Evolutionary conservation across 2,329 filamentous ascomycete species (phyloP).

Genomic region (Epichloe sp.): DNA sequence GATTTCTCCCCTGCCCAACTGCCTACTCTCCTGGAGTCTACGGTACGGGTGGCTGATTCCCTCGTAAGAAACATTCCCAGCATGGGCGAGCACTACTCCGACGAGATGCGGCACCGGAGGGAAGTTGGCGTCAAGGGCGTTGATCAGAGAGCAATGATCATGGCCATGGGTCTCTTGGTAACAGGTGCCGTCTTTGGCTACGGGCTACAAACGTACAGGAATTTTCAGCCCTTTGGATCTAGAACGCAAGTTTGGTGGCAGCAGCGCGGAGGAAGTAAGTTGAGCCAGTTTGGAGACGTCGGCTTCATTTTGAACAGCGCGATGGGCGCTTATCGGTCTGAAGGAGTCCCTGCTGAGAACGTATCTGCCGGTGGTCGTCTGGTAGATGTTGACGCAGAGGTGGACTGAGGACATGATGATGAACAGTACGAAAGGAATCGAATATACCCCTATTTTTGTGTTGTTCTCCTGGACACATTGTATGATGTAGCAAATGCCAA

Average conservation of each 20-base stretch:
- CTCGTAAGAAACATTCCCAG: slow-evolving; percentile 22
- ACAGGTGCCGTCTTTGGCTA: slow-evolving; percentile 27
- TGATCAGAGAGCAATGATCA: slow-evolving; percentile 19
- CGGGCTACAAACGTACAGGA: slow-evolving; percentile 25
- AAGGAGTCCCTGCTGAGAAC: slow-evolving; percentile 7
- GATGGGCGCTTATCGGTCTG: slow-evolving; percentile 15
- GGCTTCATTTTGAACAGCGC: slow-evolving; percentile 30
- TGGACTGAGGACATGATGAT: slow-evolving; percentile 16
- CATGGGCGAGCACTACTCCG: slow-evolving; percentile 22
- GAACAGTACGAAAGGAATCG: background rate
- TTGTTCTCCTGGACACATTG: background rate
- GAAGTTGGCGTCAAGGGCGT: slow-evolving; percentile 20
- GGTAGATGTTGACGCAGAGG: slow-evolving; percentile 22
- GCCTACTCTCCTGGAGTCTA: slow-evolving; percentile 12
- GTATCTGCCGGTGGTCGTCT: slow-evolving; percentile 13
- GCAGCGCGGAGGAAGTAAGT: slow-evolving; percentile 15
- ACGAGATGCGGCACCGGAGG: slow-evolving; percentile 24
- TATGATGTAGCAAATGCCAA: background rate
- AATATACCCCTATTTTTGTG: slow-evolving; percentile 6
- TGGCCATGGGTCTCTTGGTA: slow-evolving; percentile 21
- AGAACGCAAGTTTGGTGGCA: slow-evolving; percentile 29
- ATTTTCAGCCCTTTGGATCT: slow-evolving; percentile 32
- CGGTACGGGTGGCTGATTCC: slow-evolving; percentile 21
- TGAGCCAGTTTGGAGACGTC: slow-evolving; percentile 33
- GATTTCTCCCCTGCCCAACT: slow-evolving; percentile 8